phyloP scores from a whole-genome alignment of 306 rosid genomes.

The Nissolia schottii region DNA sequence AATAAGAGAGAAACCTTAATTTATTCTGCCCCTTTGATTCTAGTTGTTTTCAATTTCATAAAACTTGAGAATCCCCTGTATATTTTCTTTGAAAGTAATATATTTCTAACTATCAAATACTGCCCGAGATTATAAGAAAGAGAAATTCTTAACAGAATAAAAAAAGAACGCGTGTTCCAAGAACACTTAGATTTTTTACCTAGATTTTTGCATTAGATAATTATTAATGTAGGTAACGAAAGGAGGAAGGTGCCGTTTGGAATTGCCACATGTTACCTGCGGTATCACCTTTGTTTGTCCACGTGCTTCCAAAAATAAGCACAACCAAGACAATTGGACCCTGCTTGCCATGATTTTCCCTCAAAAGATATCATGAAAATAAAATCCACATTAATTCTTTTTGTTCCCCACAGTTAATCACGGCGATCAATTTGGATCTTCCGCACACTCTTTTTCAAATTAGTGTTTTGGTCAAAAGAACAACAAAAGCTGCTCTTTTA shows the following conservation, averaged over 20 bases:
- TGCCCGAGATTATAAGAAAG: conserved; percentile 15
- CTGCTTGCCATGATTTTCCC: conserved; percentile 20
- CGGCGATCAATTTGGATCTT: conserved; percentile 21
- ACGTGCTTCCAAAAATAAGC: conserved; percentile 30
- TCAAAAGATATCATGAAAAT: background rate
- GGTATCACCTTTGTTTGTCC: conserved; percentile 20
- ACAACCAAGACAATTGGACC: conserved; percentile 18
- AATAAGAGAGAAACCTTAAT: background rate
- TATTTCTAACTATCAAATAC: conserved; percentile 20
- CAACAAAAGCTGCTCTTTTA: conserved; percentile 28
- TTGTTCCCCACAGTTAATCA: conserved; percentile 24
- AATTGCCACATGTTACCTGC: conserved; percentile 25
- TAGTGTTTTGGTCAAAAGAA: conserved; percentile 41
- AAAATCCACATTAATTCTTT: conserved; percentile 5
- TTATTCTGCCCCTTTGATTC: conserved; percentile 1
- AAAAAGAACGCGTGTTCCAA: too few relatives aligned
- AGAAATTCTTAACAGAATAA: too few relatives aligned
- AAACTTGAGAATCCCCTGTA: background rate
- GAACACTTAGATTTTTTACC: too few relatives aligned
- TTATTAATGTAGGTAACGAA: conserved; percentile 27
- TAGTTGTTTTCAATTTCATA: conserved; percentile 26
- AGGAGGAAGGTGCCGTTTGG: conserved; percentile 36
- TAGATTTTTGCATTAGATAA: too few relatives aligned
- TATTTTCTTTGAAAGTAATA: background rate
- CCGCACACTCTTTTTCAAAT: conserved; percentile 1